Conservation (phyloP, 2,329 filamentous ascomycete genomes). For the Pseudogymnoascus sp. region DNA sequence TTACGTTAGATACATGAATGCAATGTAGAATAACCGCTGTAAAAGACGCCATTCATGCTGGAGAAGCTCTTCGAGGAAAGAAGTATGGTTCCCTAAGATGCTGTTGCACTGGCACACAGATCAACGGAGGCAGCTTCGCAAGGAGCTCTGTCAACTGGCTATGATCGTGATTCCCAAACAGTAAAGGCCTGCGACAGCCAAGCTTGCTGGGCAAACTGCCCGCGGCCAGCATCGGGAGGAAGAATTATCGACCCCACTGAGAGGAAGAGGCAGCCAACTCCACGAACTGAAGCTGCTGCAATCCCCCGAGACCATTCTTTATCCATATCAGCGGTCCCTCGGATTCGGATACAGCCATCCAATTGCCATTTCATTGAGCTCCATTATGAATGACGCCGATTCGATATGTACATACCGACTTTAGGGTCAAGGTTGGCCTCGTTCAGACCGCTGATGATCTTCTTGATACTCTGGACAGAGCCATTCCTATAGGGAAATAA, state of each 20-base stretch:
- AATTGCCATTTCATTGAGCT: not conserved
- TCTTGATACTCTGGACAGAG: conserved; percentile 77
- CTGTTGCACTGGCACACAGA: not conserved
- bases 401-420: conserved; percentile 46
- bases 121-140: not conserved
- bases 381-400: conserved; percentile 4
- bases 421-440: conserved; percentile 69
- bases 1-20: not conserved
- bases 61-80: not conserved
- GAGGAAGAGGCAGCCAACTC: not conserved
- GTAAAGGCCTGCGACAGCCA: not conserved
- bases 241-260: not conserved
- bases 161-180: no score
- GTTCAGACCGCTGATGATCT: conserved; percentile 86
- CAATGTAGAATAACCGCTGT: not conserved
- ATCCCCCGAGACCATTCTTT: not conserved
- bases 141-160: not conserved
- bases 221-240: not conserved
- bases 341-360: not conserved
- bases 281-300: not conserved
- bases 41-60: not conserved
- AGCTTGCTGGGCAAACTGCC: not conserved
- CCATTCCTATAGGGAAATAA: conserved; percentile 64
- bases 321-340: not conserved
- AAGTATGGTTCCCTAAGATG: not conserved